phyloP scores from a whole-genome alignment of 805 yeast species.

The Pichia californica region DNA sequence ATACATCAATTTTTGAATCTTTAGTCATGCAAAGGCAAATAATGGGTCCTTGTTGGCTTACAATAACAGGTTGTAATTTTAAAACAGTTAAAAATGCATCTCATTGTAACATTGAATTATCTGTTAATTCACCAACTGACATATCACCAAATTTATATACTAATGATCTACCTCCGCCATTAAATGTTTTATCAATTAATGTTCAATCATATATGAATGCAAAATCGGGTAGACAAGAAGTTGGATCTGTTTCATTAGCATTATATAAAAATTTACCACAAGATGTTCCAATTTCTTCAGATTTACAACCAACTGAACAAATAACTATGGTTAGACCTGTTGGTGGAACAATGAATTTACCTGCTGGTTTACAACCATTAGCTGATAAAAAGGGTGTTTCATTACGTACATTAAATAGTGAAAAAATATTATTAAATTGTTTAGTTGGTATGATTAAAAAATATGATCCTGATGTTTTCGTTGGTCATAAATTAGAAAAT shows the following conservation, averaged over 20 bases:
- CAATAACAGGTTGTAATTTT: constrained; percentile 59
- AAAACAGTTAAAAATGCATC: constrained; percentile 54
- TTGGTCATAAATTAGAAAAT: constrained; percentile 83
- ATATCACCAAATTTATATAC: constrained; percentile 39
- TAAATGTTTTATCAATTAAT: constrained; percentile 68
- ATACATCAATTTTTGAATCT: constrained; percentile 69
- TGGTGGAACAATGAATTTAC: constrained; percentile 53
- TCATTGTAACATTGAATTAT: constrained; percentile 74
- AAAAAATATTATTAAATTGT: constrained; percentile 66
- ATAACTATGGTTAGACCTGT: constrained; percentile 78
- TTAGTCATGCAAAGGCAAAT: constrained; percentile 76
- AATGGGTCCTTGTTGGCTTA: constrained; percentile 98
- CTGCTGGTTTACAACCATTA: constrained; percentile 64
- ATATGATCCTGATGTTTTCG: constrained; percentile 84
- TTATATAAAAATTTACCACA: constrained; percentile 63
- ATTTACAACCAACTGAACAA: constrained; percentile 50
- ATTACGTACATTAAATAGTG: constrained; percentile 61
- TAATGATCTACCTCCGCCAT: constrained; percentile 49
- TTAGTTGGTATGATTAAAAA: constrained; percentile 63
- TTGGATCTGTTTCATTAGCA: constrained; percentile 76
- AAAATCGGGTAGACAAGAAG: constrained; percentile 74
- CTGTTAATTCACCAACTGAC: constrained; percentile 42
- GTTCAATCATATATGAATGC: constrained; percentile 76
- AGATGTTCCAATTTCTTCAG: constrained; percentile 66
- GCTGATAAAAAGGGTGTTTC: constrained; percentile 49